Evolutionary conservation across 2,329 filamentous ascomycete species (phyloP).

Genomic region (Teratosphaeriaceae sp.): DNA sequence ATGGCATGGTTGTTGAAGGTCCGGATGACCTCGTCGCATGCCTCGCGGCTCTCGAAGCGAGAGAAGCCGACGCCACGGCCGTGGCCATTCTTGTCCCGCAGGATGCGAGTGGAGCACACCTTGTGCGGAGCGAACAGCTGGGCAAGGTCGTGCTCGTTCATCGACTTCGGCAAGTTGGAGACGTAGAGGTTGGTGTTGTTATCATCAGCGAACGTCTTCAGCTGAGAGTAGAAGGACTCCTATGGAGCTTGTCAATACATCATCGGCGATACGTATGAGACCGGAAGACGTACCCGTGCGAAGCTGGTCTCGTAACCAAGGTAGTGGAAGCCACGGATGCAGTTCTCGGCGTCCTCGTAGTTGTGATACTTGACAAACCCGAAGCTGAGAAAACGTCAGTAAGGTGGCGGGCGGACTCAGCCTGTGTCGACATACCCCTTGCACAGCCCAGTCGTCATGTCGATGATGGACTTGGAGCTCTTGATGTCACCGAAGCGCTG

Average conservation of each 20-base stretch:
- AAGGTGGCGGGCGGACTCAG: background rate
- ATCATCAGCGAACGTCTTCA: slow-evolving; percentile 91
- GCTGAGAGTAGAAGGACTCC: slow-evolving; percentile 94
- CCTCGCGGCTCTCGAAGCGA: slow-evolving; percentile 80
- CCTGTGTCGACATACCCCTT: slow-evolving; percentile 66
- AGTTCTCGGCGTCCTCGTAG: slow-evolving; percentile 83
- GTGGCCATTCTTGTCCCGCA: slow-evolving; percentile 80
- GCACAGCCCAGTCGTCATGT: slow-evolving; percentile 85
- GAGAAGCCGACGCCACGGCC: slow-evolving; percentile 97
- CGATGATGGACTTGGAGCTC: slow-evolving; percentile 97
- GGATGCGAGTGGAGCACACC: slow-evolving; percentile 90
- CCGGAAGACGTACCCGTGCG: slow-evolving; percentile 60
- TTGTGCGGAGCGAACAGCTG: slow-evolving; percentile 73
- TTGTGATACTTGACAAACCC: slow-evolving; percentile 95
- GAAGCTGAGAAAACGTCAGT: slow-evolving; percentile 54
- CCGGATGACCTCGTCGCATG: slow-evolving; percentile 83
- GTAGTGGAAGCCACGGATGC: slow-evolving; percentile 90
- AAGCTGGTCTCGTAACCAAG: slow-evolving; percentile 97
- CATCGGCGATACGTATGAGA: slow-evolving; percentile 7
- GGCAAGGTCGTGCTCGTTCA: slow-evolving; percentile 81
- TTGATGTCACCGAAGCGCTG: slow-evolving; percentile 87
- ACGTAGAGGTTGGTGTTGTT: slow-evolving; percentile 93
- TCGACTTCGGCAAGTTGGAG: slow-evolving; percentile 86
- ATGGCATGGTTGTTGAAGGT: slow-evolving; percentile 68
- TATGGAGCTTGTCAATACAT: slow-evolving; percentile 35